These are phyloP conservation scores for Coniophora puteana DNA, from an alignment of 1,284 basidiomycete species.

Conservation along the genomic window DNA sequence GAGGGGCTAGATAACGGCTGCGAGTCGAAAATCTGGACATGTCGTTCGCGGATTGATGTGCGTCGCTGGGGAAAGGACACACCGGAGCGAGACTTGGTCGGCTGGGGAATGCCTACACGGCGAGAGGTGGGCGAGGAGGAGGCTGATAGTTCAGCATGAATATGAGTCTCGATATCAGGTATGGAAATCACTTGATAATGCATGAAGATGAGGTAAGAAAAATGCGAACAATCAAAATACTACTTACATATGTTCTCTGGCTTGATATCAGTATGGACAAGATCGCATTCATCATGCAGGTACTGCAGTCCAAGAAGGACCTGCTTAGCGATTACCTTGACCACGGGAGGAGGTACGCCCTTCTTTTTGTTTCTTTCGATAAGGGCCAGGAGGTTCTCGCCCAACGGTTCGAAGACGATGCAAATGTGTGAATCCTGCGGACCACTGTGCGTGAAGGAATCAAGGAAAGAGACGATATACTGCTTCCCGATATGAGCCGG, in stretches of 20 bases:
- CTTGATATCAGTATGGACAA: conserved; percentile 88
- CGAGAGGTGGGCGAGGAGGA: conserved; percentile 67
- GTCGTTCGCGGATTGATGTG: conserved; percentile 43
- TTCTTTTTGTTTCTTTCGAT: conserved; percentile 86
- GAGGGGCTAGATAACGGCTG: conserved; percentile 64
- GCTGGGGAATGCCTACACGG: conserved; percentile 64
- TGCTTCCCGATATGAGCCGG: conserved; percentile 64
- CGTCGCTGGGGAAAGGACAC: conserved; percentile 54
- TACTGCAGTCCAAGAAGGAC: conserved; percentile 87
- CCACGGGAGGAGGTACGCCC: conserved; percentile 76
- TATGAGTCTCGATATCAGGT: conserved; percentile 69
- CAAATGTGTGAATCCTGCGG: conserved; percentile 78
- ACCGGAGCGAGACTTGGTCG: conserved; percentile 50
- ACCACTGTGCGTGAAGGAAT: conserved; percentile 73
- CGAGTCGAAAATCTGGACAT: conserved; percentile 76
- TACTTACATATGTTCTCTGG: conserved; percentile 87
- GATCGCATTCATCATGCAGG: conserved; percentile 85
- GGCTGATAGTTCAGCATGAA: conserved; percentile 57
- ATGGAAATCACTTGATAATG: conserved; percentile 65
- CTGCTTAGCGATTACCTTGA: conserved; percentile 82
- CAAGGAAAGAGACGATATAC: conserved; percentile 82
- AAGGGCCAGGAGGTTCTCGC: conserved; percentile 82
- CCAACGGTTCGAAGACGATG: conserved; percentile 89
- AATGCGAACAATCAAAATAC: conserved; percentile 13
- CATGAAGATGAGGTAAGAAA: conserved; percentile 11